Evolutionary conservation across 306 rosid genomes (phyloP).

Genomic region (Biancaea sappan): DNA sequence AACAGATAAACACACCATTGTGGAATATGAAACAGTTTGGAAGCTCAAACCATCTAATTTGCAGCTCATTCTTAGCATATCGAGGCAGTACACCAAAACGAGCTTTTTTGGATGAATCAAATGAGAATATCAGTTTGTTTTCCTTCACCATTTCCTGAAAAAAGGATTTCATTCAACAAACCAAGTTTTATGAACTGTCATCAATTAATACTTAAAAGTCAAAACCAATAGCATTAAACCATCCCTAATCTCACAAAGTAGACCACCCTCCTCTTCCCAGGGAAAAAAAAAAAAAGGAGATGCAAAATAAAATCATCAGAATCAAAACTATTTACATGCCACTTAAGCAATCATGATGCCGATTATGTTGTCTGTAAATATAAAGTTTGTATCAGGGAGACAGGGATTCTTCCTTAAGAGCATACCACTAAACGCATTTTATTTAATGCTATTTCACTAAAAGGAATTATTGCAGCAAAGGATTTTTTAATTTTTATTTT

Average conservation of each 20-base stretch:
- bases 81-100: slow-evolving; percentile 95
- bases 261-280: background rate
- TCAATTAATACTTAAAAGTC: background rate
- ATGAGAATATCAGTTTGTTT: slow-evolving; percentile 69
- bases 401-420: background rate
- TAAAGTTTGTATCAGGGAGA: background rate
- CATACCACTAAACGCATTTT: background rate
- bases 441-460: background rate
- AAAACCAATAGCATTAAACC: slow-evolving; percentile 5
- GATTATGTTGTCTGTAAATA: background rate
- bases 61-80: slow-evolving; percentile 83
- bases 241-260: background rate
- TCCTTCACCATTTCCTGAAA: slow-evolving; percentile 98
- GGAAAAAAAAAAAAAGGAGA: background rate
- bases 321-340: background rate
- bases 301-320: background rate
- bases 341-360: background rate
- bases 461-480: background rate
- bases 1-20: slow-evolving; percentile 60
- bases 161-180: slow-evolving; percentile 26
- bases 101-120: slow-evolving; percentile 83
- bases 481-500: background rate
- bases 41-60: slow-evolving; percentile 91
- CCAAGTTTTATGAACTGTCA: slow-evolving; percentile 15
- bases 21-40: slow-evolving; percentile 98